Evolutionary conservation across 2,329 filamentous ascomycete species (phyloP).

Genomic region (Colletotrichum tabaci): DNA sequence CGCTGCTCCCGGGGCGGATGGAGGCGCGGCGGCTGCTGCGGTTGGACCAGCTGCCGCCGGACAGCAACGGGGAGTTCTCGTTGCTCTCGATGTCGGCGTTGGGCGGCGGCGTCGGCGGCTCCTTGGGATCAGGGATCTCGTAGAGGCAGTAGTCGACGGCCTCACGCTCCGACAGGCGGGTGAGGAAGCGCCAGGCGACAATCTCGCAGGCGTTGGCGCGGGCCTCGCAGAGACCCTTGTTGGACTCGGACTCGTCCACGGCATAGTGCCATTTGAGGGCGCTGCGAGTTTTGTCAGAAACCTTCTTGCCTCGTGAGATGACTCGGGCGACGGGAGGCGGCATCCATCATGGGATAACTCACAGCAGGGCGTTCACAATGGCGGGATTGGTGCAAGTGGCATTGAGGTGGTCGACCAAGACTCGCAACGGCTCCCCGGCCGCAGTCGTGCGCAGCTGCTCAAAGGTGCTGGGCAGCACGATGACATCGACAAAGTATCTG

Average conservation of each 20-base stretch:
- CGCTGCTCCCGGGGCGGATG: conserved; percentile 55
- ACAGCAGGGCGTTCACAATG: conserved; percentile 82
- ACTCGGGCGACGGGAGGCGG: neutral
- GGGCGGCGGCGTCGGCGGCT: conserved; percentile 43
- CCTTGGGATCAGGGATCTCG: conserved; percentile 71
- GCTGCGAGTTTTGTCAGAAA: conserved; percentile 57
- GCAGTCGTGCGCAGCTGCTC: conserved; percentile 80
- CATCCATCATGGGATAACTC: conserved; percentile 52
- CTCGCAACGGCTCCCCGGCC: conserved; percentile 70
- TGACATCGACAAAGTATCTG: conserved; percentile 74
- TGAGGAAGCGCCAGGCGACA: conserved; percentile 84
- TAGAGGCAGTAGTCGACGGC: conserved; percentile 82
- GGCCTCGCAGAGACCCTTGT: conserved; percentile 72
- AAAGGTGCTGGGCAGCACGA: conserved; percentile 78
- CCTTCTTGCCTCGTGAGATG: neutral
- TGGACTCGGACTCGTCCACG: conserved; percentile 71
- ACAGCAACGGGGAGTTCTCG: conserved; percentile 64
- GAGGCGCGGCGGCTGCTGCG: conserved; percentile 43
- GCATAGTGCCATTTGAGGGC: conserved; percentile 84
- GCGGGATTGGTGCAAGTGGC: conserved; percentile 76
- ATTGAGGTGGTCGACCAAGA: conserved; percentile 76
- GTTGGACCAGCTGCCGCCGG: conserved; percentile 48
- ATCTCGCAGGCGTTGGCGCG: conserved; percentile 84
- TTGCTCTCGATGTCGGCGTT: conserved; percentile 60
- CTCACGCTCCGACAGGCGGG: conserved; percentile 79